Conservation (phyloP, 805 yeast species). For the Saccharomycopsis fermentans region DNA sequence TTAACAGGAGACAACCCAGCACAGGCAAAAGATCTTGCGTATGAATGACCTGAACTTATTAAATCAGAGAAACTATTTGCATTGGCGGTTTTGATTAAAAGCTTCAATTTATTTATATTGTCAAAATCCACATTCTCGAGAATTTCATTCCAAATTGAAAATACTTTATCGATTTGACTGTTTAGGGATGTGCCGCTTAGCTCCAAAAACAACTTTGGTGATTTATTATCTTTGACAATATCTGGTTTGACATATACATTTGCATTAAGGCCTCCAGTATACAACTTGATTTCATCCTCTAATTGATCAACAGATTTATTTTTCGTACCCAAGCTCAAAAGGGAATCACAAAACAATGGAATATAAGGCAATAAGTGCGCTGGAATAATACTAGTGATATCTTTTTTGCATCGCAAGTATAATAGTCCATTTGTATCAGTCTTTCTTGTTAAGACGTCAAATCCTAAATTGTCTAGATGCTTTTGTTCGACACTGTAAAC, state of each 20-base stretch:
- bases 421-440: slow-evolving; percentile 74
- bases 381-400: slow-evolving; percentile 47
- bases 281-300: slow-evolving; percentile 72
- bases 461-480: slow-evolving; percentile 20
- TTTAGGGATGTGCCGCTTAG: slow-evolving; percentile 64
- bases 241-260: slow-evolving; percentile 45
- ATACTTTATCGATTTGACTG: slow-evolving; percentile 48
- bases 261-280: slow-evolving; percentile 80
- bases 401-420: slow-evolving; percentile 60
- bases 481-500: slow-evolving; percentile 26
- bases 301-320: slow-evolving; percentile 62
- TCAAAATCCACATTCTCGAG: slow-evolving; percentile 56
- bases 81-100: slow-evolving; percentile 62
- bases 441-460: slow-evolving; percentile 34
- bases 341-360: slow-evolving; percentile 67
- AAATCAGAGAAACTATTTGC: slow-evolving; percentile 70
- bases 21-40: slow-evolving; percentile 59
- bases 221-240: slow-evolving; percentile 34
- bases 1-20: slow-evolving; percentile 53
- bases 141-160: slow-evolving; percentile 60
- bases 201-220: slow-evolving; percentile 43
- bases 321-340: slow-evolving; percentile 81
- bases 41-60: slow-evolving; percentile 83
- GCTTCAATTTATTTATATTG: slow-evolving; percentile 52
- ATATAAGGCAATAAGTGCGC: slow-evolving; percentile 53